These are phyloP conservation scores for Stemphylium beticola DNA, from an alignment of 2,329 filamentous ascomycete genomes.

Conservation along the genomic window DNA sequence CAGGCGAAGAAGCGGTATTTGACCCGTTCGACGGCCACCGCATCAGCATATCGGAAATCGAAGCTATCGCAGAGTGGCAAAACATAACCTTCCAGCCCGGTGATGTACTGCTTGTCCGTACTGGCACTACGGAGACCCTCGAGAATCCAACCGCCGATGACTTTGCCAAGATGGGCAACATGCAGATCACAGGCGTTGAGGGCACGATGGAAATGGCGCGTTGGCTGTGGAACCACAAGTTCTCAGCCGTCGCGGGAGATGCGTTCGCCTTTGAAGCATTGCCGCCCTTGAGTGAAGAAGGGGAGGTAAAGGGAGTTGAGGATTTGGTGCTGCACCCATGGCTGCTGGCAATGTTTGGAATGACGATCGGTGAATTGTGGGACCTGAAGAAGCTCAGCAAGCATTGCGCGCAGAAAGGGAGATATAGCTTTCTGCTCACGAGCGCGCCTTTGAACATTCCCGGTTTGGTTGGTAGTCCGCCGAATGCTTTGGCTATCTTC, in stretches of 20 bases:
- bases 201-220: constrained; percentile 54
- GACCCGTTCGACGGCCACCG: constrained; percentile 20
- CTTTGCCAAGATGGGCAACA: constrained; percentile 14
- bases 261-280: constrained; percentile 66
- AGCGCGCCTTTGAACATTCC: constrained; percentile 1
- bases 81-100: constrained; percentile 12
- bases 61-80: constrained; percentile 12
- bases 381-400: constrained; percentile 39
- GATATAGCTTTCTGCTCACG: constrained; percentile 56
- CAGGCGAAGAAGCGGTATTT: constrained; percentile 14
- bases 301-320: constrained; percentile 3
- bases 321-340: constrained; percentile 25
- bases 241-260: constrained; percentile 68
- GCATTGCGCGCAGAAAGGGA: constrained; percentile 33
- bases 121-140: constrained; percentile 16
- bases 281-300: constrained; percentile 20
- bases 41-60: constrained; percentile 21
- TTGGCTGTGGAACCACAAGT: constrained; percentile 69
- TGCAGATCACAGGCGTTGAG: constrained; percentile 14
- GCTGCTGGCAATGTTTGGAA: constrained; percentile 37
- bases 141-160: constrained; percentile 9
- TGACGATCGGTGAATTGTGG: constrained; percentile 41
- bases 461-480: not conserved
- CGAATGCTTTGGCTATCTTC: constrained; percentile 4
- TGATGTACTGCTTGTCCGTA: constrained; percentile 31